These are phyloP conservation scores for Lactarius sp. DNA, from an alignment of 768 basidiomycete genomes.

Conservation along the genomic window DNA sequence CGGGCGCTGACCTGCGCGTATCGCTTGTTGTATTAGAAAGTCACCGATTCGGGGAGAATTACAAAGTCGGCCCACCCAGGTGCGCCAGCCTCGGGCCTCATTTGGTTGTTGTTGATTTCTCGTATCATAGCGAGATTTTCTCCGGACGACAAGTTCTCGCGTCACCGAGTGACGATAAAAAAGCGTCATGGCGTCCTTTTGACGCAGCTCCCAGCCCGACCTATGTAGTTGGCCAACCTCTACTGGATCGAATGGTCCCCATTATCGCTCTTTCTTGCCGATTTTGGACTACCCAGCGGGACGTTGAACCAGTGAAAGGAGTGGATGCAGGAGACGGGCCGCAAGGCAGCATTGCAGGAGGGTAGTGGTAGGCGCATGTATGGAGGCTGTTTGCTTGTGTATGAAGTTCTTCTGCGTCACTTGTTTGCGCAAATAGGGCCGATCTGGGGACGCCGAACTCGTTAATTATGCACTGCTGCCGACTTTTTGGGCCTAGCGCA, in stretches of 20 bases:
- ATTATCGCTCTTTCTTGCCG: neutral
- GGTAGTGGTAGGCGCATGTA: conserved; percentile 16
- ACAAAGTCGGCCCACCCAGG: conserved; percentile 98
- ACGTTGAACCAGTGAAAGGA: neutral
- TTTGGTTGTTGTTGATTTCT: neutral
- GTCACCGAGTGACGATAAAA: conserved; percentile 96
- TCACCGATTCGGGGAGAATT: conserved; percentile 70
- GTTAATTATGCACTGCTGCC: neutral
- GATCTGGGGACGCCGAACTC: neutral
- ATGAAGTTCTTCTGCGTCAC: neutral
- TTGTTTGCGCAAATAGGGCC: neutral
- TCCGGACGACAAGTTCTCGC: conserved; percentile 98
- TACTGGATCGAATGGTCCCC: neutral
- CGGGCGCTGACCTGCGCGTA: conserved; percentile 5
- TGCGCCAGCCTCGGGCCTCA: conserved; percentile 35
- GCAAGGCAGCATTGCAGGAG: conserved; percentile 1
- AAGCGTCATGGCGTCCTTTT: conserved; percentile 85
- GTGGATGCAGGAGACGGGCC: neutral
- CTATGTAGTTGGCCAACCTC: conserved; percentile 47
- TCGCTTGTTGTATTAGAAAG: conserved; percentile 54
- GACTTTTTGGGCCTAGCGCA: neutral
- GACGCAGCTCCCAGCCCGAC: conserved; percentile 86
- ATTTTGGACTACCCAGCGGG: neutral
- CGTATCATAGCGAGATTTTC: conserved; percentile 83
- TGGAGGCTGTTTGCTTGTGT: neutral